phyloP scores from a whole-genome alignment of 176 grass and related monocot species.

The Paspalum vaginatum region DNA sequence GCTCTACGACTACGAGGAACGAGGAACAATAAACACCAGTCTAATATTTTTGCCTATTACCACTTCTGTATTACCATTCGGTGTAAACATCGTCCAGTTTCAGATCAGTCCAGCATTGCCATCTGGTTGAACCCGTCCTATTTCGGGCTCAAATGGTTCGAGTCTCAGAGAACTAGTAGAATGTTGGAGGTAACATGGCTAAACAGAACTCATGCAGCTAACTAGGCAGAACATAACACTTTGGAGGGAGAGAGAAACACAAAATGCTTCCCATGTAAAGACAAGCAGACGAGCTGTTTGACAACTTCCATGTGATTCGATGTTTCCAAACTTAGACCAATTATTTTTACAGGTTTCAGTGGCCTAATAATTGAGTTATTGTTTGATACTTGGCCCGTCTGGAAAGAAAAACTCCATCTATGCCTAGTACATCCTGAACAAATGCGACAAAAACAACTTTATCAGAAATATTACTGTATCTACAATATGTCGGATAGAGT shows the following conservation, averaged over 20 bases:
- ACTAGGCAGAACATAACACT: background rate
- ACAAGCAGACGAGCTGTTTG: slow-evolving; percentile 27
- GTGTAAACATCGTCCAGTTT: no score
- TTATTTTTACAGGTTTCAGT: slow-evolving; percentile 19
- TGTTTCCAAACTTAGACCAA: slow-evolving; percentile 37
- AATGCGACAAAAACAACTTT: slow-evolving; percentile 42
- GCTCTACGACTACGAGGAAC: no score
- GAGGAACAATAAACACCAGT: no score
- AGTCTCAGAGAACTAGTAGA: background rate
- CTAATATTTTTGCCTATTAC: no score
- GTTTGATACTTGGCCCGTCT: slow-evolving; percentile 15
- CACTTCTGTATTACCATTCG: no score
- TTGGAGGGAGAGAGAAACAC: background rate
- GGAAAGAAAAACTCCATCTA: slow-evolving; percentile 24
- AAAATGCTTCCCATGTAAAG: slow-evolving; percentile 1
- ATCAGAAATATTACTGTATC: slow-evolving; percentile 32
- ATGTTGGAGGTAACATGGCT: slow-evolving; percentile 26
- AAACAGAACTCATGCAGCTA: slow-evolving; percentile 12
- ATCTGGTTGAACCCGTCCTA: background rate
- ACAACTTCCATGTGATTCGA: slow-evolving; percentile 27
- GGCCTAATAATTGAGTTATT: background rate
- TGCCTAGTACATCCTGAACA: slow-evolving; percentile 17
- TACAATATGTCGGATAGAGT: slow-evolving; percentile 35
- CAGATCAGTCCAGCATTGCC: no score
- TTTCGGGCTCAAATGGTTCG: background rate